phyloP scores from a whole-genome alignment of 495 filamentous ascomycete genomes.

The Trichocladium uniseriatum region DNA sequence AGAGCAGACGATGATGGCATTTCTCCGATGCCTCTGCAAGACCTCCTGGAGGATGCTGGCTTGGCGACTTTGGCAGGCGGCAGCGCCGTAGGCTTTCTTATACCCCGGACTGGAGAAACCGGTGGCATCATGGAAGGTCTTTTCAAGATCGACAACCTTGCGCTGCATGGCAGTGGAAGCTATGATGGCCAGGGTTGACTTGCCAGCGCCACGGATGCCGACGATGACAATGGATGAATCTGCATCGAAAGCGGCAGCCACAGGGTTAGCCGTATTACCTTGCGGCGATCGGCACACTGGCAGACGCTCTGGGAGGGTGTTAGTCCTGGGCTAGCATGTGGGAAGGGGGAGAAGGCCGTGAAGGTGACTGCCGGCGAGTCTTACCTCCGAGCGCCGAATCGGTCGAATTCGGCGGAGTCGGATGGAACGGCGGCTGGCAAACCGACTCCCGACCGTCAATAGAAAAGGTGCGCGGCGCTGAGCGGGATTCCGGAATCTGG shows the following conservation, averaged over 20 bases:
- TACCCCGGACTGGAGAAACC: conserved; percentile 50
- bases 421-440: no score
- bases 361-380: no score
- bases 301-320: conserved; percentile 3
- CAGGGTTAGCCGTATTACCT: background rate
- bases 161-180: conserved; percentile 53
- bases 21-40: conserved; percentile 47
- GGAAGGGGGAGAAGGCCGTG: no score
- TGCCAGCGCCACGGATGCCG: conserved; percentile 60
- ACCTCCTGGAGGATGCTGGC: conserved; percentile 48
- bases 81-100: conserved; percentile 46
- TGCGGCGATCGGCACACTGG: conserved; percentile 10
- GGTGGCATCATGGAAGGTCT: conserved; percentile 50
- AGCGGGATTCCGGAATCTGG: background rate
- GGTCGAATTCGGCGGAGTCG: no score
- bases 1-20: conserved; percentile 57
- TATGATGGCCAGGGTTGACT: conserved; percentile 61
- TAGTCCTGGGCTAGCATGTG: no score
- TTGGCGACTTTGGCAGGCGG: conserved; percentile 48
- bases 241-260: conserved; percentile 33
- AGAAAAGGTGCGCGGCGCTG: conserved; percentile 1
- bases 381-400: no score
- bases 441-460: no score
- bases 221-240: conserved; percentile 60
- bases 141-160: conserved; percentile 55